These are phyloP conservation scores for Salvia splendens DNA, from an alignment of 257 asterid species.

Conservation along the genomic window DNA sequence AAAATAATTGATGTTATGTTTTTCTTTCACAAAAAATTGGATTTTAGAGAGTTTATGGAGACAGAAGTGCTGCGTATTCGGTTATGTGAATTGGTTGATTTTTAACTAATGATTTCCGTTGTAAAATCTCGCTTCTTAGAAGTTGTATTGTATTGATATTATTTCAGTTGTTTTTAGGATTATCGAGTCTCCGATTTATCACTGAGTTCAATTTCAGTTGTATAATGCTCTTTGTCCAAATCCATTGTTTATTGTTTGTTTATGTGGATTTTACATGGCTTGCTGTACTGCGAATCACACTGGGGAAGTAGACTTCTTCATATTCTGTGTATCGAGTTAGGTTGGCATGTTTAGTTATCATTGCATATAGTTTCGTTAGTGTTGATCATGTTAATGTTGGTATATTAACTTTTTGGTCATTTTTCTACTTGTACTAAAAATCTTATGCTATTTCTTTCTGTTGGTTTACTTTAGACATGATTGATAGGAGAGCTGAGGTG, in stretches of 20 bases:
- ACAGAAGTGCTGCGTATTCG: not conserved
- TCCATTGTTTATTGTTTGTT: not conserved
- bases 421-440: not conserved
- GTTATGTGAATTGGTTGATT: not conserved
- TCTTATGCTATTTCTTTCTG: conserved; percentile 11
- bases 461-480: conserved; percentile 59
- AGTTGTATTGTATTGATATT: not conserved
- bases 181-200: not conserved
- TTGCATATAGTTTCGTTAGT: not conserved
- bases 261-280: not conserved
- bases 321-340: not conserved
- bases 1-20: not conserved
- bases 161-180: not conserved
- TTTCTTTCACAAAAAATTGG: not conserved
- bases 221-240: not conserved
- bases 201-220: not conserved
- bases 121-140: not conserved
- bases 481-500: conserved; percentile 91
- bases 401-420: too few relatives aligned
- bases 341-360: not conserved
- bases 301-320: not conserved
- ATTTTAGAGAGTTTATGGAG: not conserved
- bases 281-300: not conserved
- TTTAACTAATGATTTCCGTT: not conserved
- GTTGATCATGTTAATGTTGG: not conserved